Evolutionary conservation across 306 rosid genomes (phyloP).

Genomic region (Pyrus betulifolia): DNA sequence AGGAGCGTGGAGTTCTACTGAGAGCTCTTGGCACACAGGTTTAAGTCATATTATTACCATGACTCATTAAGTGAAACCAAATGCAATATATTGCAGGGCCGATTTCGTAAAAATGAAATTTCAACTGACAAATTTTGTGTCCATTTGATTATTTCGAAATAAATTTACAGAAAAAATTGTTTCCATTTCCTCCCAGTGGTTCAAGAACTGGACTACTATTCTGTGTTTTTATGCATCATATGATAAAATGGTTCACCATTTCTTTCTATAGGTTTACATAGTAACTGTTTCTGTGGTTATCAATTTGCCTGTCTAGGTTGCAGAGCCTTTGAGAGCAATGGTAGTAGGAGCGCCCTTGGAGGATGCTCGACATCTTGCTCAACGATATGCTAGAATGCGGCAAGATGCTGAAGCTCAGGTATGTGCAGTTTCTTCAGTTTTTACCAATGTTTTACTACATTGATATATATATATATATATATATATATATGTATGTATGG

Average conservation of each 20-base stretch:
- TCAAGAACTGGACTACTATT: background rate
- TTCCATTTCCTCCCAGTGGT: background rate
- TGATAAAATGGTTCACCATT: background rate
- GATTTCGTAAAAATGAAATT: background rate
- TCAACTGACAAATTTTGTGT: background rate
- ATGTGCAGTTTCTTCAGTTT: slow-evolving; percentile 4
- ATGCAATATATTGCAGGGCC: background rate
- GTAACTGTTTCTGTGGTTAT: no score
- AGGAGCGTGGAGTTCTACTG: slow-evolving; percentile 64
- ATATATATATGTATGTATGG: background rate
- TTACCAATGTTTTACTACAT: background rate
- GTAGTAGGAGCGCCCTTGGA: slow-evolving; percentile 95
- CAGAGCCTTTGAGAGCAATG: slow-evolving; percentile 98
- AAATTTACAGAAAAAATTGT: background rate
- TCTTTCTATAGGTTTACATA: no score
- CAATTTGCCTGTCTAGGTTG: slow-evolving; percentile 34
- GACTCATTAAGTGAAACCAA: background rate
- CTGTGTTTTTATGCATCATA: background rate
- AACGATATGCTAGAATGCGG: slow-evolving; percentile 87
- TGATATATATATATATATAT: background rate
- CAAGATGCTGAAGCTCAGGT: slow-evolving; percentile 99
- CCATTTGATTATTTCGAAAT: background rate
- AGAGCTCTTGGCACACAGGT: slow-evolving; percentile 90
- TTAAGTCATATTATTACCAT: background rate
- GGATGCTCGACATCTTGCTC: slow-evolving; percentile 98